A percentile compares a stretch with the other conserved stretches of the same genome.
phyloP scores from a whole-genome alignment of 1,139 yeast genomes.

The Suhomyces kunorum region DNA sequence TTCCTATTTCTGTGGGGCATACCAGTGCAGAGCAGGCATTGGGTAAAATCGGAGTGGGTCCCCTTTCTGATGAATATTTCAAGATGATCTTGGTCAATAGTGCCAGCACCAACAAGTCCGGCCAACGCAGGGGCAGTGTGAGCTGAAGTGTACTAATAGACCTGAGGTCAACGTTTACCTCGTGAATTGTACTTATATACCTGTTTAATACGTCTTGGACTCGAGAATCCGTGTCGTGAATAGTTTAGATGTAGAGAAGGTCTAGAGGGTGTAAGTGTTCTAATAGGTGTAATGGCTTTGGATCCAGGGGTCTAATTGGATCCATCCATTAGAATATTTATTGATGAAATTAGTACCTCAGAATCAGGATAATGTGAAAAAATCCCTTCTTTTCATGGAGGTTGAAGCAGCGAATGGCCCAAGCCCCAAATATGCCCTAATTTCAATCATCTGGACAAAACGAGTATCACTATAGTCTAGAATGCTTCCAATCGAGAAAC shows the following conservation, averaged over 20 bases:
- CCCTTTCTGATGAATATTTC: conserved; percentile 57
- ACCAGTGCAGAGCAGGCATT: conserved; percentile 82
- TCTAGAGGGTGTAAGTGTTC: too few species aligned
- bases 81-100: conserved; percentile 37
- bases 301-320: neutral
- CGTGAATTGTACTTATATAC: conserved; percentile 1
- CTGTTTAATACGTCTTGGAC: neutral
- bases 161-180: neutral
- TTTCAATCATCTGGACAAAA: too few species aligned
- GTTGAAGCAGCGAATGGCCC: too few species aligned
- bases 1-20: conserved; percentile 53
- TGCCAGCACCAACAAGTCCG: conserved; percentile 22
- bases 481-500: too few species aligned
- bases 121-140: conserved; percentile 16
- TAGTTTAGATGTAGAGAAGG: too few species aligned
- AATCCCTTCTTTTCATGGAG: too few species aligned
- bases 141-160: conserved; percentile 6
- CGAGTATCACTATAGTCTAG: too few species aligned
- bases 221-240: neutral
- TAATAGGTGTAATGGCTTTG: too few species aligned
- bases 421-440: too few species aligned
- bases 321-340: neutral
- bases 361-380: too few species aligned
- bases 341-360: neutral
- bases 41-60: conserved; percentile 81